Percentiles rank a stretch among this genome's conserved stretches.
phyloP scores from a whole-genome alignment of 208 protist genomes.

The Porcisia deanei region DNA sequence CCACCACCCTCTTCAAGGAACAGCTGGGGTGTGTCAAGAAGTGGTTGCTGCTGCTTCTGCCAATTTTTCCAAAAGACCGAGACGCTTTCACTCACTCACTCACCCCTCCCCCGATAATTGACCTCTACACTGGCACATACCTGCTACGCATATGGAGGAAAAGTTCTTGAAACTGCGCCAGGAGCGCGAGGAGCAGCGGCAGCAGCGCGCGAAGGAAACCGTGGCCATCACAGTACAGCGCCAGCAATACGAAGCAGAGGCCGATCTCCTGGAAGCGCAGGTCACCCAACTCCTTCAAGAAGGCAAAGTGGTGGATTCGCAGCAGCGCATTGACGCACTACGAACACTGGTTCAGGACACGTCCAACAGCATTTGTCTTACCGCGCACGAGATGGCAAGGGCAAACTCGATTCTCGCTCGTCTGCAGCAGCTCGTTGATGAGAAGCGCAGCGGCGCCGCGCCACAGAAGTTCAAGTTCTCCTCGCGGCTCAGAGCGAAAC shows the following conservation, averaged over 20 bases:
- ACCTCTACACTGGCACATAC: not conserved
- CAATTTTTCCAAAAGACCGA: not conserved
- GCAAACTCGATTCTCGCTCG: constrained; percentile 64
- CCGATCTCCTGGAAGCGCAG: constrained; percentile 34
- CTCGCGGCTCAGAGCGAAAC: constrained; percentile 20
- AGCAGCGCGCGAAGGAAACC: constrained; percentile 37
- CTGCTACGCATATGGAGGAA: constrained; percentile 40
- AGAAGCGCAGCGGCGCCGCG: constrained; percentile 7
- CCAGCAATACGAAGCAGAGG: constrained; percentile 65
- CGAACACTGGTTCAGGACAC: constrained; percentile 64
- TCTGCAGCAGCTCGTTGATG: constrained; percentile 67
- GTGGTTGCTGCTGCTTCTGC: not conserved
- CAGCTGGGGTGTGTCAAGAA: not conserved
- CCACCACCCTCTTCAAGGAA: not conserved
- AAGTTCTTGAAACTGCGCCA: constrained; percentile 74
- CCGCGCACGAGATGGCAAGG: constrained; percentile 78
- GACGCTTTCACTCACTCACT: not conserved
- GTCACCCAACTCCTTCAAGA: constrained; percentile 31
- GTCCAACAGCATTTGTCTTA: constrained; percentile 52
- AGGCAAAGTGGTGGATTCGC: constrained; percentile 36
- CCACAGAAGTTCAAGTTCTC: constrained; percentile 70
- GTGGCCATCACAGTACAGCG: constrained; percentile 42
- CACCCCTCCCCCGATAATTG: not conserved
- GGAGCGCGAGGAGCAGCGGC: constrained; percentile 65
- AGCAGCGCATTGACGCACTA: constrained; percentile 47